Conservation (phyloP, 192 early-diverging fungal genomes). For the Globomyces pollinis-pini region DNA sequence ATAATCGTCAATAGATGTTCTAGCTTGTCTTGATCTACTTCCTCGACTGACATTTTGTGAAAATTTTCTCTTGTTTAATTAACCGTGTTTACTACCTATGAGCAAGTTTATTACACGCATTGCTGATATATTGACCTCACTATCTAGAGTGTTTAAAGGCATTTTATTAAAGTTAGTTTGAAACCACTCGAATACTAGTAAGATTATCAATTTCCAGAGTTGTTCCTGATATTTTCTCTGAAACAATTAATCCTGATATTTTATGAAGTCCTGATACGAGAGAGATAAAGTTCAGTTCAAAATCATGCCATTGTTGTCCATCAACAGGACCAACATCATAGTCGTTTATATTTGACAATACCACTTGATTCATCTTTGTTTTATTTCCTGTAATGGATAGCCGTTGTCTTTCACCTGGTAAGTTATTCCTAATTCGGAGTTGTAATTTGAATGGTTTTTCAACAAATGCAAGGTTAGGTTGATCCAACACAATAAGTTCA, state of each 20-base stretch:
- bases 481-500: slow-evolving; percentile 48
- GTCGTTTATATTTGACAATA: slow-evolving; percentile 56
- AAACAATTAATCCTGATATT: slow-evolving; percentile 68
- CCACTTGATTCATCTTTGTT: slow-evolving; percentile 66
- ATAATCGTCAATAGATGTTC: no score
- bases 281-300: slow-evolving; percentile 73
- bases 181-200: slow-evolving; percentile 15
- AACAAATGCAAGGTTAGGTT: slow-evolving; percentile 29
- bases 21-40: no score
- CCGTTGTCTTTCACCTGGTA: slow-evolving; percentile 40
- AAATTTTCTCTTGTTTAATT: no score
- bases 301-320: slow-evolving; percentile 49
- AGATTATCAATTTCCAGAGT: slow-evolving; percentile 72
- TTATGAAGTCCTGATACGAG: slow-evolving; percentile 77
- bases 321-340: slow-evolving; percentile 54
- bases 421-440: slow-evolving; percentile 54
- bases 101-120: no score
- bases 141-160: no score
- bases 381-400: slow-evolving; percentile 60
- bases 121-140: no score
- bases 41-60: no score
- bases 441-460: slow-evolving; percentile 63
- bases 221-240: slow-evolving; percentile 63
- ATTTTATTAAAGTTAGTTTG: no score
- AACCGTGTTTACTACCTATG: no score